These are phyloP conservation scores for Phtheirospermum japonicum DNA, from an alignment of 257 asterid genomes.

Conservation along the genomic window DNA sequence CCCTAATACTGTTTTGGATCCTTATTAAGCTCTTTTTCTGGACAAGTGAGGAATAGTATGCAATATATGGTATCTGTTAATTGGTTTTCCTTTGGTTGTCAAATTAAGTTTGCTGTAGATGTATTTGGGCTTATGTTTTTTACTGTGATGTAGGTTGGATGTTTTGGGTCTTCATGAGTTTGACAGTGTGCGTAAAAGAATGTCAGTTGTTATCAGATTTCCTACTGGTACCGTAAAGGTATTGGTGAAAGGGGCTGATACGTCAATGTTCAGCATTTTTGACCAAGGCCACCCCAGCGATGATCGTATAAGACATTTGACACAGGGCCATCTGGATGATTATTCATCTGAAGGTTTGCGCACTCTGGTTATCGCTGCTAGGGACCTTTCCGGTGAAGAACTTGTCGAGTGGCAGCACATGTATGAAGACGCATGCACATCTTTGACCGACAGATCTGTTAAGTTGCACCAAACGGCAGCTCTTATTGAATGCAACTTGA, in stretches of 20 bases:
- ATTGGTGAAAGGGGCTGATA: constrained; percentile 97
- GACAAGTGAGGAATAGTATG: background rate
- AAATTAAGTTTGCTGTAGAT: constrained; percentile 1
- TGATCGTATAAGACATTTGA: constrained; percentile 47
- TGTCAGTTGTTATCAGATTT: constrained; percentile 90
- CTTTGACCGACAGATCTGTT: constrained; percentile 82
- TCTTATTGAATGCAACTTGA: constrained; percentile 77
- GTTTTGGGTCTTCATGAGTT: constrained; percentile 98
- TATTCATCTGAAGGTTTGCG: constrained; percentile 96
- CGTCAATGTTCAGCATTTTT: constrained; percentile 79
- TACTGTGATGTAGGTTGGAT: constrained; percentile 71
- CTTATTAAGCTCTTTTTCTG: constrained; percentile 19
- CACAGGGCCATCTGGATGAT: constrained; percentile 66
- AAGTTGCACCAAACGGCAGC: constrained; percentile 90
- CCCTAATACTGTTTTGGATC: constrained; percentile 18
- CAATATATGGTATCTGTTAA: constrained; percentile 10
- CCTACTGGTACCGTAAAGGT: constrained; percentile 79
- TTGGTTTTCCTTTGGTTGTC: constrained; percentile 18
- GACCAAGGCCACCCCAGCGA: constrained; percentile 39
- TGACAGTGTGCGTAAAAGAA: constrained; percentile 97
- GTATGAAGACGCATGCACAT: constrained; percentile 97
- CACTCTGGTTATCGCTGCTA: constrained; percentile 86
- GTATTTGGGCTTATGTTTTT: constrained; percentile 17
- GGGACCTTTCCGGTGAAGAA: constrained; percentile 67
- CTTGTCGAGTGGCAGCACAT: constrained; percentile 84